Evolutionary conservation across 2,329 filamentous ascomycete genomes (phyloP).

Genomic region (Trichoderma gracile): DNA sequence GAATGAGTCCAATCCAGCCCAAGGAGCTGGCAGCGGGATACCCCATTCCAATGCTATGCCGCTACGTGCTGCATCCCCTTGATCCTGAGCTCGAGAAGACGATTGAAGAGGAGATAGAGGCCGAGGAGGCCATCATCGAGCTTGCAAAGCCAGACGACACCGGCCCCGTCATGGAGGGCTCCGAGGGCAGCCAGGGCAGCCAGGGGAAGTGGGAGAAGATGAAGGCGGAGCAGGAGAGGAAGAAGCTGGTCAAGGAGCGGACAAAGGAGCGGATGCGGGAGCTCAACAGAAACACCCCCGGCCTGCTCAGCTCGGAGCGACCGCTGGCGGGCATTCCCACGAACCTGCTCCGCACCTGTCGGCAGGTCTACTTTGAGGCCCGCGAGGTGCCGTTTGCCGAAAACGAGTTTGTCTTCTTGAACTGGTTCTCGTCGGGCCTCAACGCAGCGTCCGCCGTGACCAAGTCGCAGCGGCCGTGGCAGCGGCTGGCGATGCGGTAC

Average conservation of each 20-base stretch:
- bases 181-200: not conserved
- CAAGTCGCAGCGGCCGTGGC: constrained; percentile 44
- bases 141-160: not conserved
- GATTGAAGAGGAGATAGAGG: not conserved
- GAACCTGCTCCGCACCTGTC: constrained; percentile 41
- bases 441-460: constrained; percentile 44
- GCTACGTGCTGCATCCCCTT: constrained; percentile 36
- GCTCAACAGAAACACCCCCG: not conserved
- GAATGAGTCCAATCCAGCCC: constrained; percentile 42
- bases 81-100: constrained; percentile 21
- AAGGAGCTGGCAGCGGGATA: constrained; percentile 45
- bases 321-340: constrained; percentile 45
- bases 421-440: constrained; percentile 49
- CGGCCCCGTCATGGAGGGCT: not conserved
- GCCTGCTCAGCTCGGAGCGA: constrained; percentile 38
- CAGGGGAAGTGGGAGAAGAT: not conserved
- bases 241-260: constrained; percentile 1
- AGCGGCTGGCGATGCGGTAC: constrained; percentile 44
- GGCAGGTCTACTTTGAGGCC: constrained; percentile 47
- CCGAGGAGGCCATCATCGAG: not conserved
- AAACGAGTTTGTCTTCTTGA: constrained; percentile 51
- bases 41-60: constrained; percentile 38
- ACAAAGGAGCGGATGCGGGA: constrained; percentile 3
- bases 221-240: constrained; percentile 13
- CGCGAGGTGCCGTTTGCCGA: constrained; percentile 43